Evolutionary conservation across 2,329 filamentous ascomycete genomes (phyloP), one percentile per base, ranked within the genome.

Genomic region (Hypoxylon sp.): DNA sequence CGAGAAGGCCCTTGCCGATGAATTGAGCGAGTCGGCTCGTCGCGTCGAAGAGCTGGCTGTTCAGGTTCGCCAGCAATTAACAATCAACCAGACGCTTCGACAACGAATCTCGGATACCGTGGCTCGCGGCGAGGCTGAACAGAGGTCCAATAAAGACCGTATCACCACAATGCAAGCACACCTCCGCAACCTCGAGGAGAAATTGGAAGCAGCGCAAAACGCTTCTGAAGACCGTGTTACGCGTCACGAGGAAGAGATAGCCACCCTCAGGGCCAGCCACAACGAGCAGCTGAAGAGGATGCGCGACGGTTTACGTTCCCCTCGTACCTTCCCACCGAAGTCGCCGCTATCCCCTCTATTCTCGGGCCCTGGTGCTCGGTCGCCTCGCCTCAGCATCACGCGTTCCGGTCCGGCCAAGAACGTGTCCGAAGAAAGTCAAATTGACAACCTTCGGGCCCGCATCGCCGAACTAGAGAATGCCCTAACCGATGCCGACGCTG

Each of bases 391-490:
- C 36, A 75, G 70, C 64, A 58, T 77, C 36, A 81, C 81, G 4
- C 76, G 79, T 56, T 79, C 80, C 9, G 86, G 86, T 55, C 81
- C 83, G 69, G 89, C 86, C 16, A 87, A 84, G 59, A 89, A 84
- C 53, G 89, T 91, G 22, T 87, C 89, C 11, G 89, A 96, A 70
- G 91, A 91, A 52, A 85, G 89, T 11, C 88, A 93, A 80, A 89
- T 95, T 54, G 87, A 91, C 65, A 83, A 87, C 62, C 87, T 99
- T 32, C 91, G 93, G 76, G 87, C 88, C 64, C 89, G 91, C 65
- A 92, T 98, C 6, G 82, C 88, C 60, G 93, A 97, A 79, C 87
- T 99, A 2, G 96, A 99, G 81, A 89, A 88, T 72, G 91, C 94
- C 14, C 83, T 96, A 11, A 80, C 85, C 4, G 87, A 93, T 69